Evolutionary conservation across 257 asterid genomes (phyloP), one percentile per base, ranked within the genome.

Genomic region (Solanum sejunctum): DNA sequence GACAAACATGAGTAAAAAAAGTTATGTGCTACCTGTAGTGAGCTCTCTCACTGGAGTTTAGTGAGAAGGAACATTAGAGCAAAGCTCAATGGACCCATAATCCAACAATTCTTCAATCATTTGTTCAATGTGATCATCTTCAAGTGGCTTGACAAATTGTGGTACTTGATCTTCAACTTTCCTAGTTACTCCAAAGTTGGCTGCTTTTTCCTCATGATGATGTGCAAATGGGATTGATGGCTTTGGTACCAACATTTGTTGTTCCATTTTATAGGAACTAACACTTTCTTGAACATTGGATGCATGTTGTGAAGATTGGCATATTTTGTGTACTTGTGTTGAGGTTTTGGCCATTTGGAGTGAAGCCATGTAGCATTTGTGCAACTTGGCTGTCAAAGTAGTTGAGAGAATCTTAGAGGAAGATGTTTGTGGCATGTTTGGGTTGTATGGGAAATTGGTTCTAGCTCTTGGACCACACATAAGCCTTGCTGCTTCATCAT

Each of bases 61-160:
- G 10, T 67, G 87, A 56, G 87, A 80, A 21, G 89, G 69, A 87
- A 86, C 71, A 52, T 73, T 89, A 67, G 92, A 87, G 84, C 89
- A 91, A 64, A 95, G 90, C 88, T 95, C 99, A 71, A 95, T 61
- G 1, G 99, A 90, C 12, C 94, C 92, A 84, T 91, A 92, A 84
- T 95, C 92, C 80, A 95, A 91, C 90, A 95, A 80, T 90, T 95
- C 99, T 79, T 93, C 92, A 85, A 95, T 95, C 99, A 94, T 94
- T 89, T 94, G 97, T 86, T 93, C 95, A 39, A 95, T 94, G 21
- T 94, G 92, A 85, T 92, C 95, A 81, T 95, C 98, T 87, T 94
- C 98, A 64, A 92, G 89, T 41, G 88, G 85, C 86, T 86, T 87
- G 15, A 88, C 78, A 56, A 56, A 72, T 66, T 86, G 86, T 21